Conservation (phyloP, 148 eudicot species). For the Dianthus caryophyllus region DNA sequence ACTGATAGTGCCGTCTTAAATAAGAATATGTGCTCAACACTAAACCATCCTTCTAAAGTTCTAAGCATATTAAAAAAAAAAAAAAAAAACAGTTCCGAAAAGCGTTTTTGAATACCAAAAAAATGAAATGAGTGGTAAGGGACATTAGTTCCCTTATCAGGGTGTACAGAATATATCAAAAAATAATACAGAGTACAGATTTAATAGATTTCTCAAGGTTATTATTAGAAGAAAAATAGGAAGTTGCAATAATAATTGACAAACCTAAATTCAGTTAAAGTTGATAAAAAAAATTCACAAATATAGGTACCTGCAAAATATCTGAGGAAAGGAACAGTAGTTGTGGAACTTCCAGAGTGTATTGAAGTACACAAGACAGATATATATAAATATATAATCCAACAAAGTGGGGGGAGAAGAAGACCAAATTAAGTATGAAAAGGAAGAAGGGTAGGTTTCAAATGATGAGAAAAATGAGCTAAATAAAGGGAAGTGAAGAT, state of each 20-base stretch:
- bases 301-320: slow-evolving; percentile 24
- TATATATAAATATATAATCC: too few species aligned
- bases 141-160: not conserved
- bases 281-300: slow-evolving; percentile 13
- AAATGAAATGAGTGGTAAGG: not conserved
- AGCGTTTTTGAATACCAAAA: not conserved
- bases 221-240: not conserved
- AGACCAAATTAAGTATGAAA: slow-evolving; percentile 24
- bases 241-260: not conserved
- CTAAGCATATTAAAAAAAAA: too few species aligned
- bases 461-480: slow-evolving; percentile 9
- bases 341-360: slow-evolving; percentile 17
- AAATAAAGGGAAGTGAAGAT: slow-evolving; percentile 2
- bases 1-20: too few species aligned
- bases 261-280: slow-evolving; percentile 16
- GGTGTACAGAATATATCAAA: not conserved
- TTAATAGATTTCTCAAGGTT: not conserved
- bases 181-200: not conserved
- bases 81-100: slow-evolving; percentile 8
- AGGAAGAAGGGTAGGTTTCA: slow-evolving; percentile 9
- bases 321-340: slow-evolving; percentile 17
- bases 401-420: slow-evolving; percentile 25
- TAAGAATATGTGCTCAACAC: not conserved
- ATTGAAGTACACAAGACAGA: too few species aligned
- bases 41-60: not conserved